Conservation (phyloP, 2,329 filamentous ascomycete genomes). For the Cladophialophora carrionii region DNA sequence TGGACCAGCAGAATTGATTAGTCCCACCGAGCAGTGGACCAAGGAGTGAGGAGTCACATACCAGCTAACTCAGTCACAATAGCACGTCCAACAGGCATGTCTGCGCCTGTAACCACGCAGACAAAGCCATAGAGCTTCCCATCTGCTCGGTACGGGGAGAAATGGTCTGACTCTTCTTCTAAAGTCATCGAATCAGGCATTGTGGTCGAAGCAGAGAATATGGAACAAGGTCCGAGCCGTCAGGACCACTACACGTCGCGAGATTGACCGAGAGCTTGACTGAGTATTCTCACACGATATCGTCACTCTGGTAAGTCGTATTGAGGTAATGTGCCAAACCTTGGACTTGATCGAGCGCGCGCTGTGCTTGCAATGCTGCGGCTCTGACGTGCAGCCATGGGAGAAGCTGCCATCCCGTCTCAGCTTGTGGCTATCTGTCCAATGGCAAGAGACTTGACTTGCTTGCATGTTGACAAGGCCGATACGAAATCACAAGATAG, state of each 20-base stretch:
- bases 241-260: background rate
- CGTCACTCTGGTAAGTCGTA: background rate
- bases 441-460: background rate
- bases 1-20: slow-evolving; percentile 38
- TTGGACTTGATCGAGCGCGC: background rate
- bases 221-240: background rate
- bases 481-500: background rate
- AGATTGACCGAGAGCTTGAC: background rate
- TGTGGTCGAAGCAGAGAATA: background rate
- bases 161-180: slow-evolving; percentile 51
- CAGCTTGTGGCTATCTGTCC: background rate
- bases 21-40: background rate
- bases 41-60: slow-evolving; percentile 4
- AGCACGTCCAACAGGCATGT: slow-evolving; percentile 63
- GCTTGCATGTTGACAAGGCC: background rate
- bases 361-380: background rate
- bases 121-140: slow-evolving; percentile 67
- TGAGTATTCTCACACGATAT: background rate
- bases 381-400: background rate
- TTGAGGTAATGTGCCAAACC: background rate
- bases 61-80: slow-evolving; percentile 64
- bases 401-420: background rate
- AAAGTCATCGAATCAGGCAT: slow-evolving; percentile 35
- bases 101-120: slow-evolving; percentile 66
- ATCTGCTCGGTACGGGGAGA: slow-evolving; percentile 61